Evolutionary conservation across 129 eudicot species (phyloP), one percentile per base, ranked within the genome.

Genomic region (Lactuca sativa): DNA sequence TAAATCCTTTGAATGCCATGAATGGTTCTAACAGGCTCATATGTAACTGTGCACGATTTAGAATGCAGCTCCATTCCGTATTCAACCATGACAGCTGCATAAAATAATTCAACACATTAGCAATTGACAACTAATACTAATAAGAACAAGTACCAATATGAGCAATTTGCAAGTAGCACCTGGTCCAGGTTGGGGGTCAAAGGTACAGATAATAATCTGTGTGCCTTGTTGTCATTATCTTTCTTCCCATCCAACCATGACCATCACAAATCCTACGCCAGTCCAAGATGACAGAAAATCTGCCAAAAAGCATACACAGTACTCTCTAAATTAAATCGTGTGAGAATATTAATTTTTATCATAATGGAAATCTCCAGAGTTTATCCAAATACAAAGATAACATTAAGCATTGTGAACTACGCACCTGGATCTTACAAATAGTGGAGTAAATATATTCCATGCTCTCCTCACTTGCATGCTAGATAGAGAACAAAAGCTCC

Each of bases 211-310:
- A 65, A 73, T 63, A 83, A 64, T 49, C 67, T 73, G 10, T 56
- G 82, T 33, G 16, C 67, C 61, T 73, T 79, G 11, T 59, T 62
- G 31, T 21, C 58, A 61, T 67, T 65, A 49, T 69, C 81, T 67
- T 65, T 66, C 40, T 62, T 82, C 49, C 33, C 74, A 69, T 65
- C 66, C 51, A 71, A 78, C 12, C 59, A 73, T 55, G 54, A 21
- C 98, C 98, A 93, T 40, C 95, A 80, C 61, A 85, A 81, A 80
- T 84, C 84, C 98, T 97, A 93, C 31, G 98, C 95, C 81, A 81
- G 77, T 47, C 91, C 88, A 71, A 95, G 89, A 80, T 95, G 97
- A 80, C 90, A 82, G 64, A 95, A 83, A 33, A 87, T 87, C 99
- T 95, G 74, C 76, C 76, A 41, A 76, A 70, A 10, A 53, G 62